Base-by-base conservation (phyloP, 805 yeast species). In the Jamesozyma hellenica region DNA sequence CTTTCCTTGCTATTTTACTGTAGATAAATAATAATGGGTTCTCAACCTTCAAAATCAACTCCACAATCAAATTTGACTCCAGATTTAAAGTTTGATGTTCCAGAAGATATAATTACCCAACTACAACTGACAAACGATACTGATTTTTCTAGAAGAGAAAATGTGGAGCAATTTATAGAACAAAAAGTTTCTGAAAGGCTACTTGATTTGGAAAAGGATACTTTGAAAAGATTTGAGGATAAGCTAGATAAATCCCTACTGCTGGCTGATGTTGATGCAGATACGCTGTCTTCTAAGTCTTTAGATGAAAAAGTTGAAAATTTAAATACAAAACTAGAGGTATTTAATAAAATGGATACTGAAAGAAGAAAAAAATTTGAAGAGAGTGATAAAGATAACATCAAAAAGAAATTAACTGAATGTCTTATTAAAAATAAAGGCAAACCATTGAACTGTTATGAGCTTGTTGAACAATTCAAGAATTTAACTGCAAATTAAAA, bases 361-460 rank as follows among this genome's bases (percentile, higher is more conserved):
- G 43, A 39, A 7, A 50, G 45, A 40, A 42, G 38, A 14, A 36
- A 40, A 2, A 48, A 40, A 18, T 42, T 44, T 17, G 34, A 34
- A 32, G 42, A 48, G 23, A 51, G 59, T n/a, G 53, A 63, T 14
- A 68, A 67, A 16, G 68, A 67, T 16, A 68, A 65, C 2, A 56
- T 78, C 9, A 53, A 65, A 39, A 51, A 49, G 2, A 70, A 66
- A 10, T 75, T 86, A 19, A 63, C 71, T 19, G 52, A 64, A 32
- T 85, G 95, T 58, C 68, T 85, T 53, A 35, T 54, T 13, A 71
- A 71, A 36, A 79, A 79, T 58, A 62, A 70, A 45, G 81, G 77
- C 17, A 77, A 70, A 56, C 78, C 82, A 17, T 70, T 85, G 58
- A 78, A 82, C 59, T 85, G 95, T 58, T 82, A 87, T 80, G 84